Conservation (phyloP, 2,329 filamentous ascomycete genomes). For the Talaromyces verruculosus region DNA sequence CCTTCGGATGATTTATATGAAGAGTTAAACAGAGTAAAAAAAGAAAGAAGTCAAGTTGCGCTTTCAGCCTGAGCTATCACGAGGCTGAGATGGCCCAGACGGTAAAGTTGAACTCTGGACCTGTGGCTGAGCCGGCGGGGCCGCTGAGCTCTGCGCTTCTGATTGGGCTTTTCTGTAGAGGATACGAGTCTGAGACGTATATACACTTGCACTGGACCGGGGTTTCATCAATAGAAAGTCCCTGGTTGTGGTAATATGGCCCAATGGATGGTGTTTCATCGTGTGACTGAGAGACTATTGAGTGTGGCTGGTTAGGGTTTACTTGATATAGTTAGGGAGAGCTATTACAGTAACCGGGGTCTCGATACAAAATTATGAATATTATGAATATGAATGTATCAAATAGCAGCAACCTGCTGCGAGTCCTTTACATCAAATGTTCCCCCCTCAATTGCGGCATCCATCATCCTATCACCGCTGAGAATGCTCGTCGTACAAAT, state of each 20-base stretch:
- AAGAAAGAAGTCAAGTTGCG: background rate
- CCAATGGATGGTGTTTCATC: background rate
- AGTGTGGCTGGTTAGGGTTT: background rate
- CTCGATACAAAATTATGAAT: background rate
- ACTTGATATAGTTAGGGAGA: background rate
- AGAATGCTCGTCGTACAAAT: conserved; percentile 92
- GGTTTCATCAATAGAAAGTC: background rate
- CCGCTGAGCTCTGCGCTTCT: conserved; percentile 4
- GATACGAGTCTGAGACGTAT: background rate
- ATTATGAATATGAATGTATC: background rate
- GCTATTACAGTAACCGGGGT: background rate
- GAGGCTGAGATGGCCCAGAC: background rate
- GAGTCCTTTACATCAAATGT: conserved; percentile 50
- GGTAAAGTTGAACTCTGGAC: background rate
- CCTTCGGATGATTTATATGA: background rate
- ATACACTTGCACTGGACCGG: background rate
- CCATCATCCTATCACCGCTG: conserved; percentile 86
- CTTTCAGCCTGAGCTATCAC: conserved; percentile 2
- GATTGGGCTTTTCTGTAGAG: background rate
- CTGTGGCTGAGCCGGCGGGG: conserved; percentile 22
- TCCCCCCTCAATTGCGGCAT: conserved; percentile 73
- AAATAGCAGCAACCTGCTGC: conserved; percentile 4
- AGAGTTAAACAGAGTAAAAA: background rate
- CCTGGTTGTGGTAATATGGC: background rate
- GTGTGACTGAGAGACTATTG: background rate